A percentile compares a stretch with the other conserved stretches of the same genome.
These are phyloP conservation scores for Epichloe sibirici DNA, from an alignment of 2,329 filamentous ascomycete genomes.

Conservation along the genomic window DNA sequence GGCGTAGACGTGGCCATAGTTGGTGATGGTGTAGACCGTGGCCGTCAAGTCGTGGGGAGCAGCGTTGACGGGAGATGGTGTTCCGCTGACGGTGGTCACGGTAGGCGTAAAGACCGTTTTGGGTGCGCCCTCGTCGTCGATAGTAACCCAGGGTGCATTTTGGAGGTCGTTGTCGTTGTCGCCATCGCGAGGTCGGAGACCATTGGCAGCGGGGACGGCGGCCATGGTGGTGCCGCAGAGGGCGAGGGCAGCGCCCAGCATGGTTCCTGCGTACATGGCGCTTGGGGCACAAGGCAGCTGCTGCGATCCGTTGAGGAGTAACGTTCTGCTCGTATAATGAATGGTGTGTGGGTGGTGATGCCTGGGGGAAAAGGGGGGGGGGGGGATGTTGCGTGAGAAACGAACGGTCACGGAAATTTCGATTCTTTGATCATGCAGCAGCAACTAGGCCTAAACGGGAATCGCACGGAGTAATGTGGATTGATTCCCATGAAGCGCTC, in stretches of 20 bases:
- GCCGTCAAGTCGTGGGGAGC: constrained; percentile 36
- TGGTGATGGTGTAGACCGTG: constrained; percentile 26
- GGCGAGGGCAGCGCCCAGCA: constrained; percentile 17
- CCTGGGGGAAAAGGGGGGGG: too few relatives aligned
- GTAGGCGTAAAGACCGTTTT: constrained; percentile 36
- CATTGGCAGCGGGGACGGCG: constrained; percentile 18
- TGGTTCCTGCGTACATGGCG: constrained; percentile 20
- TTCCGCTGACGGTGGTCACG: constrained; percentile 32
- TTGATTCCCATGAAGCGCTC: too few relatives aligned
- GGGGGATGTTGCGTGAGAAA: too few relatives aligned
- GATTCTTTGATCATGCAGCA: too few relatives aligned
- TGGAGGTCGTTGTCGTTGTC: constrained; percentile 11
- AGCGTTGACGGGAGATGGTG: constrained; percentile 24
- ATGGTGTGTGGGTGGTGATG: too few relatives aligned
- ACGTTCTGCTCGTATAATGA: too few relatives aligned
- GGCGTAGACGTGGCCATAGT: constrained; percentile 25
- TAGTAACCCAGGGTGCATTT: constrained; percentile 36
- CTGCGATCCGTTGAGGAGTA: neutral
- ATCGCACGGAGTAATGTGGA: too few relatives aligned
- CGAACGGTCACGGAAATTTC: too few relatives aligned
- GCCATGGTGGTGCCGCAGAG: constrained; percentile 16
- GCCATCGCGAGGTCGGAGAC: constrained; percentile 8
- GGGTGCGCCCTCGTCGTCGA: constrained; percentile 34
- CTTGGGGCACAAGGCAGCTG: neutral
- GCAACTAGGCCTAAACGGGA: too few relatives aligned